Evolutionary conservation across 2,329 filamentous ascomycete species (phyloP).

Genomic region (Cladosporium halotolerans): DNA sequence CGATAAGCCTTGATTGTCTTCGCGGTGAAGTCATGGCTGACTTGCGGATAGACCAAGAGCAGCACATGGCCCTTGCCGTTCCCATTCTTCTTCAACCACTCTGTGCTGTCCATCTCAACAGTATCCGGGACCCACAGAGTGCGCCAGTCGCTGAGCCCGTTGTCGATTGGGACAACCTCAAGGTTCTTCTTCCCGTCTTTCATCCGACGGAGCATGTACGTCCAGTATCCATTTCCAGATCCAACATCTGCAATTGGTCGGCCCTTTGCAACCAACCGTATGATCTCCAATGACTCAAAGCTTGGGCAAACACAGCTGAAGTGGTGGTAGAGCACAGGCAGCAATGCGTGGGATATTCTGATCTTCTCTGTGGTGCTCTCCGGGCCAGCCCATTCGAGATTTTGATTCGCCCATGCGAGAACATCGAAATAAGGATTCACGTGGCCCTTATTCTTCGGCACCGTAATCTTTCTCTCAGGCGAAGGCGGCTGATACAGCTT

Average conservation of each 20-base stretch:
- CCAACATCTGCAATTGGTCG: slow-evolving; percentile 59
- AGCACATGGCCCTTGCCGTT: slow-evolving; percentile 54
- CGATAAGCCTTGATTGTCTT: slow-evolving; percentile 54
- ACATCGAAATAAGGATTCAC: slow-evolving; percentile 63
- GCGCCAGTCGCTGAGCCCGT: slow-evolving; percentile 61
- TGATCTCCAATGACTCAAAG: slow-evolving; percentile 57
- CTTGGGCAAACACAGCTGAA: slow-evolving; percentile 68
- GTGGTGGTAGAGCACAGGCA: slow-evolving; percentile 71
- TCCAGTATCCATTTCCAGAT: slow-evolving; percentile 70
- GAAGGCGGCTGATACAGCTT: slow-evolving; percentile 47
- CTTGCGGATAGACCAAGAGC: slow-evolving; percentile 67
- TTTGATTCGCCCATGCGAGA: slow-evolving; percentile 59
- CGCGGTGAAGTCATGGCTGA: slow-evolving; percentile 60
- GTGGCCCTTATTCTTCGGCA: slow-evolving; percentile 39
- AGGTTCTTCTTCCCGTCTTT: slow-evolving; percentile 37
- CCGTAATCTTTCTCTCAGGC: slow-evolving; percentile 24
- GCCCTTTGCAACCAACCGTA: slow-evolving; percentile 49
- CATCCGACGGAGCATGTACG: slow-evolving; percentile 59
- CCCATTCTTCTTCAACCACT: slow-evolving; percentile 48
- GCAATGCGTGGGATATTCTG: slow-evolving; percentile 58
- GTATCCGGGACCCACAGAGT: slow-evolving; percentile 65
- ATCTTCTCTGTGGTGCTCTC: slow-evolving; percentile 46
- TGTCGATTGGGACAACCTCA: slow-evolving; percentile 58
- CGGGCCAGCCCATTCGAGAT: slow-evolving; percentile 61
- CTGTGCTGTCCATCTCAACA: slow-evolving; percentile 52